These are phyloP conservation scores for Neurospora sp. DNA, from an alignment of 495 filamentous ascomycete genomes.

Conservation along the genomic window DNA sequence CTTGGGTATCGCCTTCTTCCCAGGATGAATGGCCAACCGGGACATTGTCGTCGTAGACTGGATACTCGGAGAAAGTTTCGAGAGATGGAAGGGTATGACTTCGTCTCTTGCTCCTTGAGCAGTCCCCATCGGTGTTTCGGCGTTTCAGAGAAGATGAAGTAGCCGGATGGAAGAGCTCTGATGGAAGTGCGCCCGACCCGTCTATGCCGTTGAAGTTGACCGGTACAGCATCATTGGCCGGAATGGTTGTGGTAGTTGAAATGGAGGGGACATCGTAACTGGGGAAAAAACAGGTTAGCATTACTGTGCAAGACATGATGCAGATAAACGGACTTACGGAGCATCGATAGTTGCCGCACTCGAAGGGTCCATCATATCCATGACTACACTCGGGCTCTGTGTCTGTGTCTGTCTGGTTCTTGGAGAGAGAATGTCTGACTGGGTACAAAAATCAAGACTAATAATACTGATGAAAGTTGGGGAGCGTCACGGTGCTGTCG, in stretches of 20 bases:
- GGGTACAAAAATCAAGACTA: background rate
- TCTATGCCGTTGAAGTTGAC: background rate
- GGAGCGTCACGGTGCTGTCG: background rate
- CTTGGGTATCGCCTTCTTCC: background rate
- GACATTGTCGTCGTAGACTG: background rate
- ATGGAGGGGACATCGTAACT: background rate
- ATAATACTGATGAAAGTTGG: background rate
- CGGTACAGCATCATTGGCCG: background rate
- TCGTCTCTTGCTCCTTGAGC: background rate
- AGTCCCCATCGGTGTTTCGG: background rate
- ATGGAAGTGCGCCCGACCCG: background rate
- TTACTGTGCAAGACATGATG: background rate
- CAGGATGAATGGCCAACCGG: background rate
- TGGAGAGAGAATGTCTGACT: background rate
- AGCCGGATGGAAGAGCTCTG: background rate
- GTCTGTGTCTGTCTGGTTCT: background rate
- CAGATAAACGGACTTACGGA: background rate
- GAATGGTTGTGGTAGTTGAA: background rate
- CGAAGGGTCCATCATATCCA: background rate
- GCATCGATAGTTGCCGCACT: background rate
- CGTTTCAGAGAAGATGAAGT: background rate
- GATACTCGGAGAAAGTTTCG: background rate
- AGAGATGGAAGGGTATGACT: background rate
- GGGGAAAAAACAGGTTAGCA: background rate
- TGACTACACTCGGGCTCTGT: background rate